A percentile compares a stretch with the other conserved stretches of the same genome.
phyloP scores from a whole-genome alignment of 129 eudicot genomes.

The Erigeron canadensis region DNA sequence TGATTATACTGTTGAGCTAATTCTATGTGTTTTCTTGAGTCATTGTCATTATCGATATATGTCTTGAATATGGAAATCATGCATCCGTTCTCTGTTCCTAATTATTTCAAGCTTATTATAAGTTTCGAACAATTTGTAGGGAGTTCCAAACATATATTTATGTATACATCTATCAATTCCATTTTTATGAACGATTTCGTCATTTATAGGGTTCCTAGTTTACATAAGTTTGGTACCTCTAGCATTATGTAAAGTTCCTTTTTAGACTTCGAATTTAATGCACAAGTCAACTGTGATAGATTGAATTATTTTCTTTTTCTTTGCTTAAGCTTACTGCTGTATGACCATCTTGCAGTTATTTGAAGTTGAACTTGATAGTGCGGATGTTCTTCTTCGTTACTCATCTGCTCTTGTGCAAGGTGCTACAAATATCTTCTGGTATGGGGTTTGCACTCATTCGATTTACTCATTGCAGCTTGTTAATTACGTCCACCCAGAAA shows the following conservation, averaged over 20 bases:
- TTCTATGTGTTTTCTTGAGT: not conserved
- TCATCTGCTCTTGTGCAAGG: conserved; percentile 98
- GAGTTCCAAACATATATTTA: not conserved
- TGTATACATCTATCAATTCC: not conserved
- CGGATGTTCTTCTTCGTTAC: conserved; percentile 88
- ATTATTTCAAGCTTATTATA: not conserved
- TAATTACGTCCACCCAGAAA: not conserved
- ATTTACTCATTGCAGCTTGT: not conserved
- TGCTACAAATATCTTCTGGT: conserved; percentile 94
- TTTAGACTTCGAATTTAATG: not conserved
- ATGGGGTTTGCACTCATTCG: conserved; percentile 25
- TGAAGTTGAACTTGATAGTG: conserved; percentile 80
- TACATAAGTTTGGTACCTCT: not conserved
- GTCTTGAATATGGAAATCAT: not conserved
- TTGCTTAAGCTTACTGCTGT: not conserved
- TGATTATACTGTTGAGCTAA: not conserved
- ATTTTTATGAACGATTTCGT: not conserved
- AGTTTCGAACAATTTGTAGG: not conserved
- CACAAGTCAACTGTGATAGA: not conserved
- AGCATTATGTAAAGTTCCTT: not conserved
- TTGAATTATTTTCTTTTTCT: not conserved
- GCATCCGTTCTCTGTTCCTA: not conserved
- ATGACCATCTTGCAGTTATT: conserved; percentile 59
- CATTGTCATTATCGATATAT: not conserved
- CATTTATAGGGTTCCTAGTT: not conserved